Evolutionary conservation across 768 basidiomycete species (phyloP).

Genomic region (Suillus occidentalis): DNA sequence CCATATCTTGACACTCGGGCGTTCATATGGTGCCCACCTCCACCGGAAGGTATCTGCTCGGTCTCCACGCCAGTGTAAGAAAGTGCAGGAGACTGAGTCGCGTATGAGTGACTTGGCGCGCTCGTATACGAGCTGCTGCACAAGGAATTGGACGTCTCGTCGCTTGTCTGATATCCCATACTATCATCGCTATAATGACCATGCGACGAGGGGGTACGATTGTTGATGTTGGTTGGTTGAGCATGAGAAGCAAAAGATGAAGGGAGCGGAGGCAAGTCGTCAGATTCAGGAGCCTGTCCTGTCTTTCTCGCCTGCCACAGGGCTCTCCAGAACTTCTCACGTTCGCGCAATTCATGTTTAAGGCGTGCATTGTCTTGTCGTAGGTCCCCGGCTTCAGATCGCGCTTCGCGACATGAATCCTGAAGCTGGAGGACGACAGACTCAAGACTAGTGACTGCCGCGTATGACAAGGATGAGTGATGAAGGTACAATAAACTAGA

Average conservation of each 20-base stretch:
- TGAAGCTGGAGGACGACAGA: constrained; percentile 83
- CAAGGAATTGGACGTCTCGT: constrained; percentile 44
- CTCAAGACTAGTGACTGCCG: constrained; percentile 75
- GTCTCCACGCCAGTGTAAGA: constrained; percentile 35
- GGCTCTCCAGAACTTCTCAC: constrained; percentile 71
- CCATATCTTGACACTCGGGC: constrained; percentile 52
- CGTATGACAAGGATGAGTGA: constrained; percentile 18
- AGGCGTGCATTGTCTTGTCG: constrained; percentile 66
- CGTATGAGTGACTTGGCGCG: constrained; percentile 38
- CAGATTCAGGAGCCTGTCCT: constrained; percentile 49
- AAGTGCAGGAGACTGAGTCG: constrained; percentile 49
- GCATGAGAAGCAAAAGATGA: constrained; percentile 41
- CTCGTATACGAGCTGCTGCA: constrained; percentile 46
- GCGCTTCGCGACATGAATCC: constrained; percentile 72
- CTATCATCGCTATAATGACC: constrained; percentile 39
- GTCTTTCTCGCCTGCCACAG: constrained; percentile 67
- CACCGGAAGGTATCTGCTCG: constrained; percentile 29
- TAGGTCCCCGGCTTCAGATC: constrained; percentile 59
- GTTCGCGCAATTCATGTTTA: constrained; percentile 63
- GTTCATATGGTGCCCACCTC: constrained; percentile 31
- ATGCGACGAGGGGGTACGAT: constrained; percentile 41
- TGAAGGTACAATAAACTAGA: neutral
- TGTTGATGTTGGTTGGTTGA: constrained; percentile 30
- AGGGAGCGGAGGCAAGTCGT: constrained; percentile 52
- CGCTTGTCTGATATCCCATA: constrained; percentile 50